Evolutionary conservation across 2,329 filamentous ascomycete genomes (phyloP).

Genomic region (Microsporum canis): DNA sequence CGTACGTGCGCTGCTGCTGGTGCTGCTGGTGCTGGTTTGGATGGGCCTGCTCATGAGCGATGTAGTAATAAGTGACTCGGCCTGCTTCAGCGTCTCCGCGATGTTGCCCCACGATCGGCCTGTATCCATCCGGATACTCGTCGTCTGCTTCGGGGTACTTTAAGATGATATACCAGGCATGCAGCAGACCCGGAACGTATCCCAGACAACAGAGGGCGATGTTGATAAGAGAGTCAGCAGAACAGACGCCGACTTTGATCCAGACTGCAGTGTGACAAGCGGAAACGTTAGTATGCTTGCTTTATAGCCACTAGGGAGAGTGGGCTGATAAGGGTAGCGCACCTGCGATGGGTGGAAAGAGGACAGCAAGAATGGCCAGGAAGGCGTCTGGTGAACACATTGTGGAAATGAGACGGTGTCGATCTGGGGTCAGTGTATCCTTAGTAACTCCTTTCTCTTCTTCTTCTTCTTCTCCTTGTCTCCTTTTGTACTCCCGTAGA

Average conservation of each 20-base stretch:
- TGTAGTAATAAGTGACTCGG: slow-evolving; percentile 65
- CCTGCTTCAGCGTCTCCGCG: slow-evolving; percentile 29
- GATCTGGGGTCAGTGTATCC: background rate
- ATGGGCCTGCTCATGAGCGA: slow-evolving; percentile 40
- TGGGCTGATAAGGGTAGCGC: slow-evolving; percentile 19
- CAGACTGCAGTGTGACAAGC: slow-evolving; percentile 52
- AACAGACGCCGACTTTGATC: slow-evolving; percentile 92
- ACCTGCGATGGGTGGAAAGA: slow-evolving; percentile 51
- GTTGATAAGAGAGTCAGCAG: slow-evolving; percentile 87
- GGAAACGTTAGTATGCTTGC: background rate
- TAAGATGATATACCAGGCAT: slow-evolving; percentile 97
- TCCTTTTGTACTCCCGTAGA: background rate
- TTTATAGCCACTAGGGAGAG: background rate
- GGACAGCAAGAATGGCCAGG: slow-evolving; percentile 48
- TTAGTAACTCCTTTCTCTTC: background rate
- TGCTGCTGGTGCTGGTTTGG: slow-evolving; percentile 21
- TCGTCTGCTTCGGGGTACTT: slow-evolving; percentile 66
- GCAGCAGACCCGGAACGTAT: slow-evolving; percentile 75
- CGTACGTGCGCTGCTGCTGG: slow-evolving; percentile 27
- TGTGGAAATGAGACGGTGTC: background rate
- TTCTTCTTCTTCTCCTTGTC: background rate
- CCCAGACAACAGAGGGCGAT: slow-evolving; percentile 74
- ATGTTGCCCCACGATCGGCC: slow-evolving; percentile 46
- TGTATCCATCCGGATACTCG: slow-evolving; percentile 49
- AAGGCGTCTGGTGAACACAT: slow-evolving; percentile 54